Evolutionary conservation across 805 yeast genomes (phyloP).

Genomic region (Kazachstania bromeliacearum): DNA sequence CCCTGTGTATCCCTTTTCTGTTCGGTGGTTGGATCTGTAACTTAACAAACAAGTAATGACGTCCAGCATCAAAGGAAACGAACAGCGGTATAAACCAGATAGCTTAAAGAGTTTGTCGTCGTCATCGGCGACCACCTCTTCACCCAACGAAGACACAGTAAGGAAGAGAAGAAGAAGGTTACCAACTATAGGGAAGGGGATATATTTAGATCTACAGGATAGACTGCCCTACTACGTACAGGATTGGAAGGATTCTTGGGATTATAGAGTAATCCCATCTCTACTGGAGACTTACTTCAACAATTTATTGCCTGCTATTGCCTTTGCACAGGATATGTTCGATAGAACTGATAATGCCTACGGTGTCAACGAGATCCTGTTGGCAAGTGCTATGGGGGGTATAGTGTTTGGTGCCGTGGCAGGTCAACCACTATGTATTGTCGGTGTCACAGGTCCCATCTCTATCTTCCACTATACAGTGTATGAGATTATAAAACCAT

Average conservation of each 20-base stretch:
- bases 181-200: slow-evolving; percentile 28
- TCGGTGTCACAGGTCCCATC: slow-evolving; percentile 96
- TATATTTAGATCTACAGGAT: slow-evolving; percentile 30
- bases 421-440: slow-evolving; percentile 91
- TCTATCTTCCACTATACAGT: slow-evolving; percentile 88
- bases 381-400: slow-evolving; percentile 83
- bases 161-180: slow-evolving; percentile 7
- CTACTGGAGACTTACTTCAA: slow-evolving; percentile 80
- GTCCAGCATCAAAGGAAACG: too few species aligned
- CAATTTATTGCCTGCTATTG: slow-evolving; percentile 83
- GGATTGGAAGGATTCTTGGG: slow-evolving; percentile 76
- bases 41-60: too few species aligned
- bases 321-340: slow-evolving; percentile 96
- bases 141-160: too few species aligned
- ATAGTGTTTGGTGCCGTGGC: slow-evolving; percentile 74
- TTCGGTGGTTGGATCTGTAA: too few species aligned
- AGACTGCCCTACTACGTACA: slow-evolving; percentile 55
- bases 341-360: slow-evolving; percentile 79
- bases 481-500: slow-evolving; percentile 27
- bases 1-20: too few species aligned
- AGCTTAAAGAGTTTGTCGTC: neutral
- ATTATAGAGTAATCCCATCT: slow-evolving; percentile 83
- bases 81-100: too few species aligned
- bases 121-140: neutral
- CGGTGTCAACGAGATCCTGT: slow-evolving; percentile 83